phyloP scores from a whole-genome alignment of 495 filamentous ascomycete species.

The Hyaloscypha hepaticicola region DNA sequence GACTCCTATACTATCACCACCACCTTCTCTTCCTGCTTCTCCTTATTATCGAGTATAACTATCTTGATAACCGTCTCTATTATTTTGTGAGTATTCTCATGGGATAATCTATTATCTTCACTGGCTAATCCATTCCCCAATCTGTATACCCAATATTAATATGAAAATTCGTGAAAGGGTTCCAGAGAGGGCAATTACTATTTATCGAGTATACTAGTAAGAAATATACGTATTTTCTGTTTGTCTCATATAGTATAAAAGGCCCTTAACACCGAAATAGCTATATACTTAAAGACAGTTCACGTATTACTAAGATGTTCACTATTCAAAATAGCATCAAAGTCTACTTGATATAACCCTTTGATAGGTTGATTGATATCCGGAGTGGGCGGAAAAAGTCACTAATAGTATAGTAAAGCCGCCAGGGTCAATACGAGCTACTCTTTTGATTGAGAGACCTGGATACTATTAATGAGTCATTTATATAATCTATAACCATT shows the following conservation, averaged over 20 bases:
- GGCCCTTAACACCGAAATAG: constrained; percentile 4
- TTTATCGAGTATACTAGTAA: constrained; percentile 9
- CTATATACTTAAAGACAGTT: constrained; percentile 10
- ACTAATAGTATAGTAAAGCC: constrained; percentile 10
- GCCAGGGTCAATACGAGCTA: constrained; percentile 10
- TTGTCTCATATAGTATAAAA: constrained; percentile 6
- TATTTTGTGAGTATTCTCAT: no score
- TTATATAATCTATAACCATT: constrained; percentile 10
- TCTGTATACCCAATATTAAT: constrained; percentile 18
- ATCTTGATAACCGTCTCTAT: no score
- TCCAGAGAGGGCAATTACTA: neutral
- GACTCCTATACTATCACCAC: no score
- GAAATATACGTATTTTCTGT: constrained; percentile 5
- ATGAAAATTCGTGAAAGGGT: neutral
- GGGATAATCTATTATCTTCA: no score
- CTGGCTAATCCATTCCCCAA: no score
- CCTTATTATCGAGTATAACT: no score
- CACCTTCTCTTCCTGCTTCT: no score
- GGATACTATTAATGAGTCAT: neutral
- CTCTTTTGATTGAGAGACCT: constrained; percentile 5
- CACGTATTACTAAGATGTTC: constrained; percentile 6
- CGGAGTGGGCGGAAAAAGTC: constrained; percentile 6
- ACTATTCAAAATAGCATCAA: constrained; percentile 15
- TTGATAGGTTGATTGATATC: constrained; percentile 7
- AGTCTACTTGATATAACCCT: constrained; percentile 10